A percentile compares a stretch with the other conserved stretches of the same genome.
phyloP scores from a whole-genome alignment of 345 rosid genomes.

The Aquilaria yunnanensis region DNA sequence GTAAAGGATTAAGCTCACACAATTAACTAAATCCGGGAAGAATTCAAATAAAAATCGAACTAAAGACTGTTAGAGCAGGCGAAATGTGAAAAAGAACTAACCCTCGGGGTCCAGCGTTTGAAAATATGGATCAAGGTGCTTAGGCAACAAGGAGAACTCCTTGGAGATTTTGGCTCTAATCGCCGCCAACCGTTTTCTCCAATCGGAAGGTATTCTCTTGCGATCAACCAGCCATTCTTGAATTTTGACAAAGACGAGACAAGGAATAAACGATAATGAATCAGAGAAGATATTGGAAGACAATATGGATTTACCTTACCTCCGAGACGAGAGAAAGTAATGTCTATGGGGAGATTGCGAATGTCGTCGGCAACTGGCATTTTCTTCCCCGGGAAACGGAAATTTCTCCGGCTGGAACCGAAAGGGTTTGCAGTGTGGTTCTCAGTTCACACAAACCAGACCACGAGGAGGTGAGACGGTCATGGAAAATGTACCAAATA shows the following conservation, averaged over 20 bases:
- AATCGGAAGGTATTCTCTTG: constrained; percentile 85
- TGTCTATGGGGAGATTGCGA: constrained; percentile 89
- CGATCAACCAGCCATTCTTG: constrained; percentile 98
- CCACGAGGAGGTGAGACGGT: too few relatives aligned
- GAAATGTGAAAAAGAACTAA: constrained; percentile 3
- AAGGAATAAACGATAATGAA: not conserved
- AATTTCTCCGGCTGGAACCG: not conserved
- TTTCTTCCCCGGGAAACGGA: constrained; percentile 4
- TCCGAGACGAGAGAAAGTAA: constrained; percentile 88
- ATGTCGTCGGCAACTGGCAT: constrained; percentile 65
- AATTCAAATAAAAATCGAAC: not conserved
- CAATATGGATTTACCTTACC: constrained; percentile 33
- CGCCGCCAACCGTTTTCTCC: constrained; percentile 73
- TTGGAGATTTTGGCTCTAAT: constrained; percentile 62
- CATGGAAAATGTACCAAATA: too few relatives aligned
- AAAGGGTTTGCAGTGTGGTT: too few relatives aligned
- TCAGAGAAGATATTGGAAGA: too few relatives aligned
- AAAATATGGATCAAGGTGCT: constrained; percentile 72
- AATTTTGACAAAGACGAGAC: constrained; percentile 5
- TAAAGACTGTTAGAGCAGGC: not conserved
- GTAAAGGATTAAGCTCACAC: not conserved
- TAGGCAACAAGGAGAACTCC: constrained; percentile 72
- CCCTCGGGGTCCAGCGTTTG: constrained; percentile 83
- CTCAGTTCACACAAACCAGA: too few relatives aligned
- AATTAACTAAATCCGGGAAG: not conserved